A percentile compares a stretch with the other conserved stretches of the same genome.
Evolutionary conservation across 176 grass and related monocot genomes (phyloP).

Genomic region (Phoenix roebelenii): DNA sequence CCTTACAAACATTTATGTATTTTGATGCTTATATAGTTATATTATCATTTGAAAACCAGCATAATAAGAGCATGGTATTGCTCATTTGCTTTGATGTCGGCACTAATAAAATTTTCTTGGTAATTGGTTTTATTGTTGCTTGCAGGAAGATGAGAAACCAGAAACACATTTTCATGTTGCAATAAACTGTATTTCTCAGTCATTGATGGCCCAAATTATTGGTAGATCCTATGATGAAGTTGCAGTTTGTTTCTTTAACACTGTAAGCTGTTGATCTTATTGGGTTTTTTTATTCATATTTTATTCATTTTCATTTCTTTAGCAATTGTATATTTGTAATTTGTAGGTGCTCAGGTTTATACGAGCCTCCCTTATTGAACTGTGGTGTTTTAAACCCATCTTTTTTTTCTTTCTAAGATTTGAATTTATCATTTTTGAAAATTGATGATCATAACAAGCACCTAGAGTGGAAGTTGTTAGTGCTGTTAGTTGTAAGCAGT

Average conservation of each 20-base stretch:
- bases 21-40: no score
- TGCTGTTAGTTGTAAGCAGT: no score
- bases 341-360: no score
- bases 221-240: constrained; percentile 83
- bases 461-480: no score
- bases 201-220: constrained; percentile 78
- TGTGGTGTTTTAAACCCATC: background rate
- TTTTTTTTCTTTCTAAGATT: constrained; percentile 2
- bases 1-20: no score
- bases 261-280: constrained; percentile 34
- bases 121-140: constrained; percentile 3
- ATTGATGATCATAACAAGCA: no score
- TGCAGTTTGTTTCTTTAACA: constrained; percentile 89
- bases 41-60: no score
- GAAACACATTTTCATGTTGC: constrained; percentile 71
- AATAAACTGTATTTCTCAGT: constrained; percentile 51
- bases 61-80: no score
- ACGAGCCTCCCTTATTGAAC: no score
- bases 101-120: background rate
- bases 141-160: constrained; percentile 36
- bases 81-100: no score
- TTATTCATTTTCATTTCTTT: constrained; percentile 2
- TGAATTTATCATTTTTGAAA: no score
- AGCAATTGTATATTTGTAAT: background rate
- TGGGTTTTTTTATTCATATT: background rate